These are phyloP conservation scores for Phaeodactylum tricornutum DNA, from an alignment of 108 stramenopile species.

Conservation along the genomic window DNA sequence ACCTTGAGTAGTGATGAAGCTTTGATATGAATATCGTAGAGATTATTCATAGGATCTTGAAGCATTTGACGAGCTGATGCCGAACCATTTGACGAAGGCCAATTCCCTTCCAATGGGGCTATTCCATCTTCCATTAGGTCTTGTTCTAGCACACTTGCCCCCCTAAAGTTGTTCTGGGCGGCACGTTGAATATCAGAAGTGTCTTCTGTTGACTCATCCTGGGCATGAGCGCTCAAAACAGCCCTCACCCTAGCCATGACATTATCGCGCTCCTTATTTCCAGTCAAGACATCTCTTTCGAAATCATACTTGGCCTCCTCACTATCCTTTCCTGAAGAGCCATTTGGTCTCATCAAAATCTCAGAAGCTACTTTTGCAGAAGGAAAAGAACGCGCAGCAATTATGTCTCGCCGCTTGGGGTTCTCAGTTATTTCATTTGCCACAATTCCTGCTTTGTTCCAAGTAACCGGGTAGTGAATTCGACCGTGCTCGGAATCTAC, in stretches of 20 bases:
- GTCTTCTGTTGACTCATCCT: too few species aligned
- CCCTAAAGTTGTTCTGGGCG: too few species aligned
- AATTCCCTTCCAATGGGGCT: slow-evolving; percentile 27
- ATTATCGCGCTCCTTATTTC: slow-evolving; percentile 5
- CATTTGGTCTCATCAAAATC: too few species aligned
- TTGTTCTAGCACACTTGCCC: slow-evolving; percentile 17
- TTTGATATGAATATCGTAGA: slow-evolving; percentile 10
- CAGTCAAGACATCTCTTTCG: neutral
- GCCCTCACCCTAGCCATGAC: slow-evolving; percentile 5
- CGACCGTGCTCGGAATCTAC: slow-evolving; percentile 1
- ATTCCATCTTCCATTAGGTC: slow-evolving; percentile 45
- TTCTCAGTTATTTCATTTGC: too few species aligned
- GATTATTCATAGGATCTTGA: slow-evolving; percentile 1
- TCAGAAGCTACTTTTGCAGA: too few species aligned
- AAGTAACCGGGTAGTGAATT: slow-evolving; percentile 1
- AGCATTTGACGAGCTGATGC: slow-evolving; percentile 10
- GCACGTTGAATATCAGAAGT: too few species aligned
- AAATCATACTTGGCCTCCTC: too few species aligned
- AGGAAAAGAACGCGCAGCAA: too few species aligned
- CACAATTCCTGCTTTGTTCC: neutral
- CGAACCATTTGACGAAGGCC: slow-evolving; percentile 11
- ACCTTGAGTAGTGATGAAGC: slow-evolving; percentile 13
- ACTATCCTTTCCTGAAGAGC: too few species aligned
- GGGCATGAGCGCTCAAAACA: neutral
- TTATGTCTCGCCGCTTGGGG: too few species aligned